Conservation (phyloP, 768 basidiomycete genomes). For the Pleurotus salmoneostramineus region DNA sequence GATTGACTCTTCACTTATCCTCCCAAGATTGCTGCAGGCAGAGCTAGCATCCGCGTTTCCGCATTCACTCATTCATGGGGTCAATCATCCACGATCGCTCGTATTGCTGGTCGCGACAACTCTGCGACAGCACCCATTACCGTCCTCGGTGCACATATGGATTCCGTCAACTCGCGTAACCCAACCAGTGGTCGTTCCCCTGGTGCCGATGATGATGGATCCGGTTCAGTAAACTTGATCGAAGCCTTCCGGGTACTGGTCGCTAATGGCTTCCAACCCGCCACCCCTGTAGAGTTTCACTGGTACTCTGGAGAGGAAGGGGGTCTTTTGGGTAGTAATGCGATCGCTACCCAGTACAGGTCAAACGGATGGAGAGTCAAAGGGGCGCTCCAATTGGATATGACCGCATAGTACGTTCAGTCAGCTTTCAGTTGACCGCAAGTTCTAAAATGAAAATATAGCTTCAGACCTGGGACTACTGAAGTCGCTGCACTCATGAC, state of each 20-base stretch:
- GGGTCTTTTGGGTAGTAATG: constrained; percentile 47
- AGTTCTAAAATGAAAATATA: constrained; percentile 16
- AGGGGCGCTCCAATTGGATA: constrained; percentile 47
- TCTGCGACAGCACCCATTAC: constrained; percentile 19
- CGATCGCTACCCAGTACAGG: constrained; percentile 48
- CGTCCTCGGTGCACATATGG: constrained; percentile 39
- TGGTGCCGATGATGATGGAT: constrained; percentile 49
- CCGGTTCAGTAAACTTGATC: constrained; percentile 39
- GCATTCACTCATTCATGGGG: constrained; percentile 28
- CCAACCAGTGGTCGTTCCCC: constrained; percentile 39
- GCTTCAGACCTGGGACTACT: constrained; percentile 41
- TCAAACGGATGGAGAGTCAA: constrained; percentile 38
- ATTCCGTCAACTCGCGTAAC: constrained; percentile 34
- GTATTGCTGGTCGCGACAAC: constrained; percentile 26
- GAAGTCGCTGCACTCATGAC: constrained; percentile 36
- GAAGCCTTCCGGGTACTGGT: constrained; percentile 38
- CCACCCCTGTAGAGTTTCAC: constrained; percentile 41
- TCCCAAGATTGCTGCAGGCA: constrained; percentile 11
- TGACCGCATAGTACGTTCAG: constrained; percentile 29
- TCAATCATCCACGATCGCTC: constrained; percentile 31
- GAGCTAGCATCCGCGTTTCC: constrained; percentile 24
- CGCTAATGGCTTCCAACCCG: constrained; percentile 31
- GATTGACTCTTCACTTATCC: neutral
- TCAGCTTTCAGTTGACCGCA: neutral
- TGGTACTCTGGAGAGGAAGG: constrained; percentile 45